Base-by-base conservation (phyloP, 2,329 filamentous ascomycete genomes). In the Macrophomina pseudophaseolina region DNA sequence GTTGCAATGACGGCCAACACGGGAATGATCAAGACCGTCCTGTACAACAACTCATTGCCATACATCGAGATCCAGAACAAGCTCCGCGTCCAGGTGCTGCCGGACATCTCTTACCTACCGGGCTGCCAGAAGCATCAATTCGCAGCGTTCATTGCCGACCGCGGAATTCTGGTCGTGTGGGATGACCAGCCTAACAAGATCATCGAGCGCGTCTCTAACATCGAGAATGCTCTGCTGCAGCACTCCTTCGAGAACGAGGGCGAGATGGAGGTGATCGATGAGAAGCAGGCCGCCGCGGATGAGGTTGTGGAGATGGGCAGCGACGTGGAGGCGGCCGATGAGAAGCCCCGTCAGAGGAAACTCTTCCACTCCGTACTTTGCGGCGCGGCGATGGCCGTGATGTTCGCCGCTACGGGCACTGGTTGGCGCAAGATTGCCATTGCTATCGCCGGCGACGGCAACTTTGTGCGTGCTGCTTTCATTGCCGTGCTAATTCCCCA, bases 1-100 rank as follows among this genome's bases (percentile, higher is more conserved):
- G 91, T 88, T 72, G 90, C 90, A 60, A 92, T 94, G 89, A 94
- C 91, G 0, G 88, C 93, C 69, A 93, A 92, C 76, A 93, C 91
- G 0, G 82, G 90, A 70, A 89, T 93, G 67, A 91, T 94, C 79
- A 91, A 91, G 80, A 90, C 90, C 0, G 93, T 93, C 72, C 81
- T 94, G 7, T 85, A 89, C 66, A 92, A 87, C 86, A 88, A 88
- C 1, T 90, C 90, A 1, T 86, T 91, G 67, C 90, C 90, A 1
- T 85, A 90, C 28, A 90, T 94, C 11, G 91, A 91, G 0, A 79
- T 94, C 62, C 88, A 88, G 80, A 92, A 93, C 75, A 90, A 90
- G 23, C 85, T 93, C n/a, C 86, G 89, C 46, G 87, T 93, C n/a
- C 91, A 93, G 77, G 90, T 94, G 68, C 78, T 93, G 8, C 90